These are phyloP conservation scores for Fusarium napiforme DNA, from an alignment of 2,329 filamentous ascomycete genomes.

Conservation along the genomic window DNA sequence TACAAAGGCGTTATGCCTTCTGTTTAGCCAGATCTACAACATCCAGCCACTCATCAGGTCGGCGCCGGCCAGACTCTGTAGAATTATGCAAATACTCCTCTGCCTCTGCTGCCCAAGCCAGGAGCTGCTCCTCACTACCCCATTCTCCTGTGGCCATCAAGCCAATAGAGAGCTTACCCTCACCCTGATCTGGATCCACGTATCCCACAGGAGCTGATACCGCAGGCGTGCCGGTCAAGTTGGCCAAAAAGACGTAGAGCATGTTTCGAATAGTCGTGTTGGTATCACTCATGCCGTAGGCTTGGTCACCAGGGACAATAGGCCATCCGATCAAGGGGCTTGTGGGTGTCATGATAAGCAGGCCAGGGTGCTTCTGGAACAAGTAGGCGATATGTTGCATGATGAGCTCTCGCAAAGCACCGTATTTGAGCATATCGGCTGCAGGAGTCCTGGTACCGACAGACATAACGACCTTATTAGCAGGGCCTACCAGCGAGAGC, in stretches of 20 bases:
- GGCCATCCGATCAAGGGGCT: constrained; percentile 81
- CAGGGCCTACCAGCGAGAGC: constrained; percentile 67
- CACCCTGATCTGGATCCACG: constrained; percentile 63
- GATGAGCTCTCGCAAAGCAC: constrained; percentile 77
- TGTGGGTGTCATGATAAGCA: constrained; percentile 84
- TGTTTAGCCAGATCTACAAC: constrained; percentile 54
- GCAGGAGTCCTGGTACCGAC: constrained; percentile 73
- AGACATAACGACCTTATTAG: constrained; percentile 76
- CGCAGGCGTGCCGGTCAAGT: constrained; percentile 82
- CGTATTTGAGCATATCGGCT: constrained; percentile 76
- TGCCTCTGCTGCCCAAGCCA: constrained; percentile 68
- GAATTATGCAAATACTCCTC: constrained; percentile 65
- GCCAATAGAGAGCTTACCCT: constrained; percentile 69
- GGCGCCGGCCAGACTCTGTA: constrained; percentile 60
- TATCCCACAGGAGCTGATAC: constrained; percentile 82
- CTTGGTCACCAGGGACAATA: constrained; percentile 65
- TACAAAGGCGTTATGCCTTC: not conserved
- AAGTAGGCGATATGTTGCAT: constrained; percentile 82
- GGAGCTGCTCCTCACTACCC: constrained; percentile 72
- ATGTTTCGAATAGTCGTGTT: constrained; percentile 81
- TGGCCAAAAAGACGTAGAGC: constrained; percentile 88
- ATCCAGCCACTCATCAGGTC: constrained; percentile 68
- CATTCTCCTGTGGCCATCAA: constrained; percentile 74
- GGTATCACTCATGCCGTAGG: constrained; percentile 79
- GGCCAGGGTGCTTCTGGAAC: constrained; percentile 75